phyloP scores from a whole-genome alignment of 306 rosid genomes.

The Myrica gale region DNA sequence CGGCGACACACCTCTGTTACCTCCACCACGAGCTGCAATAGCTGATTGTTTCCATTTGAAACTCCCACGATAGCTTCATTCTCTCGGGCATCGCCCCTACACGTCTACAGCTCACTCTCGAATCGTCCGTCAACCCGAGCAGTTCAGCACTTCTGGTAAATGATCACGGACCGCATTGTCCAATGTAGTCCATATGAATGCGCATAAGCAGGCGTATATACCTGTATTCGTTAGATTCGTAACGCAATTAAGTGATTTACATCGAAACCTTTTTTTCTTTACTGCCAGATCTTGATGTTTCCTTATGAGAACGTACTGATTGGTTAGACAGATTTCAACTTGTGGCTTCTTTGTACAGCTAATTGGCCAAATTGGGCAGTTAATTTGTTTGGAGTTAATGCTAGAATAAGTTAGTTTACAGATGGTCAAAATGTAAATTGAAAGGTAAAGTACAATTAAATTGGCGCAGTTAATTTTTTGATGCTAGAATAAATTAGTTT shows the following conservation, averaged over 20 bases:
- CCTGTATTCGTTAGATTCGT: neutral
- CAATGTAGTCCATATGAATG: neutral
- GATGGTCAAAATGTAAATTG: too few species aligned
- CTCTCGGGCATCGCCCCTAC: neutral
- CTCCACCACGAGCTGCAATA: neutral
- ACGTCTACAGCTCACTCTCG: neutral
- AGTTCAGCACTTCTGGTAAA: neutral
- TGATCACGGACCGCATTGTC: constrained; percentile 3
- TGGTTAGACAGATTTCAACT: neutral
- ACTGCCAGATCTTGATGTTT: neutral
- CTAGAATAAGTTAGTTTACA: neutral
- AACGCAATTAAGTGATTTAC: neutral
- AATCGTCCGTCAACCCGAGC: neutral
- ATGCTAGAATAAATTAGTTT: too few species aligned
- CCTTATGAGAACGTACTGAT: neutral
- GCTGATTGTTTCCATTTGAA: neutral
- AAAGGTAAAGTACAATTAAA: neutral
- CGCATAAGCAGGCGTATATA: neutral
- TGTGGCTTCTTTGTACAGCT: neutral
- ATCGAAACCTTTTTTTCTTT: neutral
- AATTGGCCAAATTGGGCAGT: neutral
- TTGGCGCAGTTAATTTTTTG: too few species aligned
- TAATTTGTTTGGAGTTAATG: neutral
- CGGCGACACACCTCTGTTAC: neutral
- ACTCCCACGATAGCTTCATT: neutral